Base-by-base conservation (phyloP, 2,329 filamentous ascomycete genomes). In the Albophoma yamanashiensis region DNA sequence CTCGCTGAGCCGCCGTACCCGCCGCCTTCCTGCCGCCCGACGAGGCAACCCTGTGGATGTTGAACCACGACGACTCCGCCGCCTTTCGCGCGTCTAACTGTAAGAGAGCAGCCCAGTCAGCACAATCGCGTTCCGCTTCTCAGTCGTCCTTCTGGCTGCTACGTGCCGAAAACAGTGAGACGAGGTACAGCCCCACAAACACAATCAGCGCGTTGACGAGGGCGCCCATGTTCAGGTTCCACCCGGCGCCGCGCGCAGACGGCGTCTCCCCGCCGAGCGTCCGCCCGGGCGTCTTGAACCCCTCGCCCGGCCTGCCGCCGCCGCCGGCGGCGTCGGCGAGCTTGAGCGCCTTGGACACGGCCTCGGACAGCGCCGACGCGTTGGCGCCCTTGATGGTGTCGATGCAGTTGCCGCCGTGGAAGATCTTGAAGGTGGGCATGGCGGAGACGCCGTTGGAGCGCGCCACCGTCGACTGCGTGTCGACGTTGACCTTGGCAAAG, bases 381-480 rank as follows among this genome's bases (percentile, higher is more conserved):
- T 96, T 89, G 40, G 92, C 92, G 67, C 94, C 94, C 69, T 84
- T 82, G 70, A 96, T 86, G 39, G 89, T 92, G 65, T 90, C 83
- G 70, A 89, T 82, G 68, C 88, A 84, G 64, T 82, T 79, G 67
- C 88, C 87, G 70, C 84, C 85, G 76, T 90, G 88, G 80, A 91
- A 92, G 74, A 97, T 86, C 72, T 97, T 84, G 76, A 99, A 97
- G 58, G 94, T 97, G 7, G 94, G 94, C 86, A 96, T 92, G 64
- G 91, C 91, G 68, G 86, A 85, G 71, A 97, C 87, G 67, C 85
- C 83, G 77, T 96, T 91, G 66, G 86, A 80, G 69, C 86, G 82
- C 15, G 92, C 85, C 64, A 97, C 87, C 61, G 88, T 84, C 65
- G 86, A 82, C 74, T 96, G 91, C 66, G 82, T 80, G 70, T 97